Conservation (phyloP, 306 rosid species). For the Echinosophora koreensis region DNA sequence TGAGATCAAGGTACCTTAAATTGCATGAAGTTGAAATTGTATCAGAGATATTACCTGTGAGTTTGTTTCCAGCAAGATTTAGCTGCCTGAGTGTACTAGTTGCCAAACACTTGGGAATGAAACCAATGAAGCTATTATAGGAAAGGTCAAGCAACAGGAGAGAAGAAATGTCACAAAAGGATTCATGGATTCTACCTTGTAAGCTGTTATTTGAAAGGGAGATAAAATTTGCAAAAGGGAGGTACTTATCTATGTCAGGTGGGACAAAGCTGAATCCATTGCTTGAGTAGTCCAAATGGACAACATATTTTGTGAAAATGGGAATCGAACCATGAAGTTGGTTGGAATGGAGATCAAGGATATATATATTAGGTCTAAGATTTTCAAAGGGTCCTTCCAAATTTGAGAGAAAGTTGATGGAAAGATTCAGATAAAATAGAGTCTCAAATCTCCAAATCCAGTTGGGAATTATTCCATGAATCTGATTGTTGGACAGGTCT, state of each 20-base stretch:
- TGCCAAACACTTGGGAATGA: conserved; percentile 40
- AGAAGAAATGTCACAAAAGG: not conserved
- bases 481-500: conserved; percentile 56
- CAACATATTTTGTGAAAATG: not conserved
- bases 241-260: not conserved
- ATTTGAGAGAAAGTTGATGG: conserved; percentile 44
- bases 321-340: conserved; percentile 43
- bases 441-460: conserved; percentile 56
- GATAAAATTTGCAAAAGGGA: not conserved
- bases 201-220: conserved; percentile 44
- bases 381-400: conserved; percentile 33
- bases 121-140: conserved; percentile 28
- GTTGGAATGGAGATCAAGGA: conserved; percentile 53
- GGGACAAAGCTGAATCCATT: conserved; percentile 50
- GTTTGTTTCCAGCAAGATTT: conserved; percentile 36
- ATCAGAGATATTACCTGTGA: conserved; percentile 30
- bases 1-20: conserved; percentile 39
- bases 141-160: conserved; percentile 50
- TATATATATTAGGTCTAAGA: not conserved
- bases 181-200: conserved; percentile 21
- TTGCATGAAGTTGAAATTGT: not conserved
- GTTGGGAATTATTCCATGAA: conserved; percentile 52
- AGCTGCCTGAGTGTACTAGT: conserved; percentile 3
- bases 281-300: conserved; percentile 45
- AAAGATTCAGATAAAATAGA: conserved; percentile 46